Evolutionary conservation across 2,329 filamentous ascomycete species (phyloP).

Genomic region (Torrubiella hemipterigena): DNA sequence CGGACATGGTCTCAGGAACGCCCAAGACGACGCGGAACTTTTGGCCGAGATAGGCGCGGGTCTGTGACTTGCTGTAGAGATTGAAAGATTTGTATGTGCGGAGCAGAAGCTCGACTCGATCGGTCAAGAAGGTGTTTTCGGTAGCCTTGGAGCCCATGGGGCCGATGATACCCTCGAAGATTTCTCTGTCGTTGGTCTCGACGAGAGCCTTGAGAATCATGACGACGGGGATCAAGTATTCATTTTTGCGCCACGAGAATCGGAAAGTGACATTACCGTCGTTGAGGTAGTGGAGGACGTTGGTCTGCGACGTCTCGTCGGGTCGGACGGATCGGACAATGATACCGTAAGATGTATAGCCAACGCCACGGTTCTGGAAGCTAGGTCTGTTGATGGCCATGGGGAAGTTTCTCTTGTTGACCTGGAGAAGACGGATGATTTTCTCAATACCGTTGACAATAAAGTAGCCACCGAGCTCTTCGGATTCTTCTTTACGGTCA

Average conservation of each 20-base stretch:
- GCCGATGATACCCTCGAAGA: conserved; percentile 88
- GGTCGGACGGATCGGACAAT: conserved; percentile 85
- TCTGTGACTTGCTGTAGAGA: conserved; percentile 70
- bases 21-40: conserved; percentile 86
- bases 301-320: conserved; percentile 97
- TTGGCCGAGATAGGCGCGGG: conserved; percentile 73
- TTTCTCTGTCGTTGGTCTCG: conserved; percentile 92
- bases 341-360: conserved; percentile 84
- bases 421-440: conserved; percentile 81
- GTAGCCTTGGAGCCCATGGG: conserved; percentile 62
- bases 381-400: conserved; percentile 88
- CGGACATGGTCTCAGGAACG: conserved; percentile 69
- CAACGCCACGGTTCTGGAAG: conserved; percentile 74
- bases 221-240: conserved; percentile 90
- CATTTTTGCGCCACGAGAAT: conserved; percentile 96
- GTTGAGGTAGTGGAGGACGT: conserved; percentile 87
- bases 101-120: conserved; percentile 83
- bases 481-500: conserved; percentile 81
- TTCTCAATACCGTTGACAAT: conserved; percentile 97
- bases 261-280: conserved; percentile 95
- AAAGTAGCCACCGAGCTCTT: conserved; percentile 94
- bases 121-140: conserved; percentile 84
- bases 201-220: conserved; percentile 94
- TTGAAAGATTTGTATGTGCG: conserved; percentile 88
- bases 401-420: conserved; percentile 86